Percentiles rank a stretch among this genome's conserved stretches.
These are phyloP conservation scores for Aspergillus sp. DNA, from an alignment of 2,329 filamentous ascomycete genomes.

Conservation along the genomic window DNA sequence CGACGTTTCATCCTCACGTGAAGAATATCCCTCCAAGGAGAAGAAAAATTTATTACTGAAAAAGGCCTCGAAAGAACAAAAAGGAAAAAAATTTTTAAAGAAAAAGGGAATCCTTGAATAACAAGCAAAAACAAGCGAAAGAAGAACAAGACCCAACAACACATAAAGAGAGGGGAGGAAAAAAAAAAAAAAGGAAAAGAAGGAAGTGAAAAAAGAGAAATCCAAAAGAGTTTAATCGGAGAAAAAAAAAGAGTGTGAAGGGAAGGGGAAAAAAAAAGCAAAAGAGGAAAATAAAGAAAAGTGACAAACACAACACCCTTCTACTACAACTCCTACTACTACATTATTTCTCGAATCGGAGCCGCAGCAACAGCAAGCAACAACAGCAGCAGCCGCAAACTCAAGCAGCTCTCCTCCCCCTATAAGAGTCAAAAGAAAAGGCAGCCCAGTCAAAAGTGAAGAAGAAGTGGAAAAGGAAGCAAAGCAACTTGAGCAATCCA, in stretches of 20 bases:
- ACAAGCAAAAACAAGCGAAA: slow-evolving; percentile 9
- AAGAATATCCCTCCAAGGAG: background rate
- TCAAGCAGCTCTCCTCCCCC: background rate
- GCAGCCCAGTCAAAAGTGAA: background rate
- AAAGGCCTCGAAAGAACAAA: no score
- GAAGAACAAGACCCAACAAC: background rate
- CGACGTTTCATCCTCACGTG: slow-evolving; percentile 9
- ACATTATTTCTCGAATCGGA: no score
- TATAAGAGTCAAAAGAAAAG: background rate
- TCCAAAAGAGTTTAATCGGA: background rate
- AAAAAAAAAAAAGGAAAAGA: background rate
- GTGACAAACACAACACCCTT: background rate
- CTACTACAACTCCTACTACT: no score
- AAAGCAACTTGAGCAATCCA: background rate
- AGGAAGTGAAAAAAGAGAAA: background rate
- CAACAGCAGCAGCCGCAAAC: background rate
- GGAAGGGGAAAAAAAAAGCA: background rate
- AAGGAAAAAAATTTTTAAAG: background rate
- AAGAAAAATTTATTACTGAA: no score
- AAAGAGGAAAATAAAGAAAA: slow-evolving; percentile 3
- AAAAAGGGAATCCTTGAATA: slow-evolving; percentile 2
- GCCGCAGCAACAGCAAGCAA: background rate
- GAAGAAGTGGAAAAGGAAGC: slow-evolving; percentile 4
- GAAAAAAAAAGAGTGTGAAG: background rate
- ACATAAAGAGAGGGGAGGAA: slow-evolving; percentile 2